phyloP scores from a whole-genome alignment of 2,329 filamentous ascomycete species.

The Amylocarpus encephaloides region DNA sequence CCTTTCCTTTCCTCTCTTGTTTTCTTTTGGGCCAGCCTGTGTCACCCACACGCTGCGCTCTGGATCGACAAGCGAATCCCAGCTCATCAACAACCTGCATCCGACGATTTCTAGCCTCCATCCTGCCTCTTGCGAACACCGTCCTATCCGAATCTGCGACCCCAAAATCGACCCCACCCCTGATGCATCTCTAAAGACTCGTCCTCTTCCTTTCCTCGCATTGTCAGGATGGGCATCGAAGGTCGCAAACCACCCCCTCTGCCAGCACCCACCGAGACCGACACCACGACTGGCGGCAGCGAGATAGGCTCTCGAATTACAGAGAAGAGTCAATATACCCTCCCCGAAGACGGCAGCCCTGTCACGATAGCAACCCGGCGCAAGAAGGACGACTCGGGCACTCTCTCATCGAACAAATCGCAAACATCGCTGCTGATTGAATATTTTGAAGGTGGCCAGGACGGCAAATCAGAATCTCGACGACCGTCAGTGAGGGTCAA shows the following conservation, averaged over 20 bases:
- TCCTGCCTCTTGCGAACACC: background rate
- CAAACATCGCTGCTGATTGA: conserved; percentile 71
- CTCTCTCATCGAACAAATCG: conserved; percentile 49
- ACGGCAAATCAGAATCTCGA: conserved; percentile 45
- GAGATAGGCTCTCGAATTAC: conserved; percentile 61
- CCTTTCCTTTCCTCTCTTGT: no score
- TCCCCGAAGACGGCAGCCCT: conserved; percentile 82
- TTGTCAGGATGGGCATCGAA: conserved; percentile 31
- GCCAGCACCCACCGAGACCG: conserved; percentile 71
- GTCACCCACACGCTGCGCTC: no score
- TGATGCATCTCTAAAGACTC: conserved; percentile 19
- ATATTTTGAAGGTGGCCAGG: conserved; percentile 65
- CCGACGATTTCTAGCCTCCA: background rate
- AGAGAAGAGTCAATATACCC: conserved; percentile 65
- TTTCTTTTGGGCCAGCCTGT: no score
- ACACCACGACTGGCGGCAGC: conserved; percentile 49
- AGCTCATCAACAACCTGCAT: background rate
- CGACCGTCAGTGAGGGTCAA: conserved; percentile 66
- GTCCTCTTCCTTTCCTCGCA: conserved; percentile 8
- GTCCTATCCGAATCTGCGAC: background rate
- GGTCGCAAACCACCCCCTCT: conserved; percentile 53
- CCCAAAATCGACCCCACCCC: conserved; percentile 9
- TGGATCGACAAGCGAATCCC: background rate
- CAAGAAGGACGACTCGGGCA: conserved; percentile 47
- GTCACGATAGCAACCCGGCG: conserved; percentile 82